Conservation (phyloP, 1,284 basidiomycete genomes). For the Bondarzewia mesenterica region DNA sequence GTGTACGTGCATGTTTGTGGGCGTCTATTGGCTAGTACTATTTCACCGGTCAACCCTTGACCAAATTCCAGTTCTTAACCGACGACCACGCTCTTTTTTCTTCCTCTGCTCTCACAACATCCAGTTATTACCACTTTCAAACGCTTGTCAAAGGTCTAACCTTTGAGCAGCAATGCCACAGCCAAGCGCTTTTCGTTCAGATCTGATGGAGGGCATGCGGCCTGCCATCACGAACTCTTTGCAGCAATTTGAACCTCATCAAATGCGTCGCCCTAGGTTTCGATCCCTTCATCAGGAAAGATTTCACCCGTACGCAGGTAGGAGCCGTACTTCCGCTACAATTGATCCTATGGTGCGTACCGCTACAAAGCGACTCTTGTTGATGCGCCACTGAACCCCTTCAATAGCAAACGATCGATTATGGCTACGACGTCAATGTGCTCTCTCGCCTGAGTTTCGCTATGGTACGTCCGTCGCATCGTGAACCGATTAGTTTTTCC, state of each 20-base stretch:
- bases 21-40: background rate
- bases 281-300: conserved; percentile 11
- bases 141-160: too few relatives aligned
- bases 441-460: background rate
- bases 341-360: background rate
- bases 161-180: too few relatives aligned
- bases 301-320: conserved; percentile 11
- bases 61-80: too few relatives aligned
- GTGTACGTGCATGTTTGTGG: background rate
- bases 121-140: too few relatives aligned
- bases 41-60: background rate
- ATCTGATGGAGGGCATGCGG: too few relatives aligned
- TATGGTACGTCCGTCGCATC: background rate
- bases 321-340: conserved; percentile 5
- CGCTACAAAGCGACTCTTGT: background rate
- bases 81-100: too few relatives aligned
- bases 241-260: background rate
- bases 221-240: background rate
- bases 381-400: background rate
- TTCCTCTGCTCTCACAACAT: too few relatives aligned
- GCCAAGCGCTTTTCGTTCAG: too few relatives aligned
- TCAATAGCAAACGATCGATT: conserved; percentile 2
- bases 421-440: conserved; percentile 1
- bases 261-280: conserved; percentile 12
- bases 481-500: too few relatives aligned